Evolutionary conservation across 108 stramenopile genomes (phyloP).

Genomic region (Skeletonema tropicum): DNA sequence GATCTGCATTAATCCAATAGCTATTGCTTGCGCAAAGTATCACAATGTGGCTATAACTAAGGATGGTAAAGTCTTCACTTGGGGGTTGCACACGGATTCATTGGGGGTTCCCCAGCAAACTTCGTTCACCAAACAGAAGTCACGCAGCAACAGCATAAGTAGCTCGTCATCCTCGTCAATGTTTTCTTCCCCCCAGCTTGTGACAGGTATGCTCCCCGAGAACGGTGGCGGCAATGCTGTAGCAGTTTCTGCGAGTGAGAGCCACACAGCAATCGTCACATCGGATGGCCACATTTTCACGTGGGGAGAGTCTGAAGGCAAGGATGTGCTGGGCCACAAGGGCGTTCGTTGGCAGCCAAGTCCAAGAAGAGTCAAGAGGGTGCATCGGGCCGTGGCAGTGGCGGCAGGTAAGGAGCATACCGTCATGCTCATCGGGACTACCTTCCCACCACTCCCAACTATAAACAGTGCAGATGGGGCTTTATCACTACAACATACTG

Average conservation of each 20-base stretch:
- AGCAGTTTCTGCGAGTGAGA: conserved; percentile 75
- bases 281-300: conserved; percentile 77
- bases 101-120: conserved; percentile 41
- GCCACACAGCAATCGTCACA: conserved; percentile 80
- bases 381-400: conserved; percentile 77
- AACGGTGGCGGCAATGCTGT: conserved; percentile 56
- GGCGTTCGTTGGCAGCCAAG: conserved; percentile 76
- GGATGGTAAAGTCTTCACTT: conserved; percentile 92
- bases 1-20: conserved; percentile 65
- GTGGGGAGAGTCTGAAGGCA: conserved; percentile 63
- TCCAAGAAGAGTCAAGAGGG: conserved; percentile 74
- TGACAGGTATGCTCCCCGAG: conserved; percentile 79
- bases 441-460: conserved; percentile 63
- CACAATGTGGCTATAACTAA: conserved; percentile 88
- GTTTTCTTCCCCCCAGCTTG: conserved; percentile 69
- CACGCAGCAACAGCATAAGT: conserved; percentile 20
- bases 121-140: conserved; percentile 14
- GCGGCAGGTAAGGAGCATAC: conserved; percentile 86
- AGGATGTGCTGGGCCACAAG: conserved; percentile 65
- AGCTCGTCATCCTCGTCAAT: neutral
- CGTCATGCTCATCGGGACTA: conserved; percentile 72
- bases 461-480: neutral
- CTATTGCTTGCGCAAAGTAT: conserved; percentile 77
- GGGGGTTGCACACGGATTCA: conserved; percentile 85
- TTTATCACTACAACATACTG: conserved; percentile 55